Evolutionary conservation across 225 moss, liverwort and hornwort species (phyloP), one percentile per base, ranked within the genome.

Genomic region (Straminergon stramineum): DNA sequence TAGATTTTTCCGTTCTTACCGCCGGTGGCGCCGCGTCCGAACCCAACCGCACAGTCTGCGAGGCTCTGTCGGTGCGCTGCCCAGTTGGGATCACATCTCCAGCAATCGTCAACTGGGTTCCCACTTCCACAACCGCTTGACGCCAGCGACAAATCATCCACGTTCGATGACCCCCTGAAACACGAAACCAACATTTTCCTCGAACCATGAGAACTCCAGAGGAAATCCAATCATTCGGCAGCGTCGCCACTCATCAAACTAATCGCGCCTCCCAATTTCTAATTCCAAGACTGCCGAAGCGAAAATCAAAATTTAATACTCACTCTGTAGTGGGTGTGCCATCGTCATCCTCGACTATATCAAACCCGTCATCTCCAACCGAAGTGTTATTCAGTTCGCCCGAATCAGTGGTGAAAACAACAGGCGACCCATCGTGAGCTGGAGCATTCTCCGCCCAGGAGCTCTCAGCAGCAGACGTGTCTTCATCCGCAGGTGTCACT

Each of bases 1-100:
- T 97, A 97, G 9, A 97, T 88, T 4, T 81, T 87, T 2, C 97
- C 97, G n/a, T 90, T 96, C 63, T 87, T 92, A 7, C 97, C 98
- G 22, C 98, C 98, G 3, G 79, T 85, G 6, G 98, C 95, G 2
- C 57, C 37, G 1, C 87, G 71, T 0, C 98, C 98, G 62, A 98
- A 98, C 3, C 98, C 98, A 2, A 96, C 67, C 4, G 95, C 96
- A 69, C 98, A 98, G 84, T 84, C 89, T 2, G 93, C 92, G 8
- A 93, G 87, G 53, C 79, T 89, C 39, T 92, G 77, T 4, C 93
- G 75, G 62, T 93, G 77, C 5, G 43, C 32, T 0, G 89, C 92
- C 92, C 93, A 93, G 83, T 93, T 91, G 39, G 89, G 75, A 9
- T 92, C 91, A 5, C 93, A 93, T 17, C 93, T 60, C 93, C 93